Evolutionary conservation across 495 filamentous ascomycete genomes (phyloP).

Genomic region (Chaetomium tenue): DNA sequence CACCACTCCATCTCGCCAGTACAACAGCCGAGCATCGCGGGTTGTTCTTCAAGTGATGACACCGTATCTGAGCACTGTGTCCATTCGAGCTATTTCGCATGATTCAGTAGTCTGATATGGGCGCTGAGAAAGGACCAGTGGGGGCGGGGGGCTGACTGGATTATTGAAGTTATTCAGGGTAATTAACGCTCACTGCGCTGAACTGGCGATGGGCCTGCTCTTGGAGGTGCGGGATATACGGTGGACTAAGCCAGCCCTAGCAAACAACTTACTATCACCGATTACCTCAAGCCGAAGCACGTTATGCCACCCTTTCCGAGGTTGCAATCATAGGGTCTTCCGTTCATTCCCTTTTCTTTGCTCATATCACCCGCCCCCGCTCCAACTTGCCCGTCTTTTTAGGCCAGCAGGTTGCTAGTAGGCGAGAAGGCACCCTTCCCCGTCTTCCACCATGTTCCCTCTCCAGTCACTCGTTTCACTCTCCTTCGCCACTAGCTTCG

Average conservation of each 20-base stretch:
- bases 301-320: not conserved
- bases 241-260: not conserved
- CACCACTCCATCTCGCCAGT: not conserved
- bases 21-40: not conserved
- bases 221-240: not conserved
- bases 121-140: constrained; percentile 6
- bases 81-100: not conserved
- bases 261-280: not conserved
- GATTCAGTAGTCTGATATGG: not conserved
- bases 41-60: not conserved
- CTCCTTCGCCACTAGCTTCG: not conserved
- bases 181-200: too few relatives aligned
- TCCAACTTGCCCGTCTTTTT: not conserved
- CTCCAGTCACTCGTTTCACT: not conserved
- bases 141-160: not conserved
- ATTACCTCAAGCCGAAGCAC: not conserved
- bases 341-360: not conserved
- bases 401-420: not conserved
- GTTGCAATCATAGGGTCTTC: not conserved
- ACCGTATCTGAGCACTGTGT: not conserved
- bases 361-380: not conserved
- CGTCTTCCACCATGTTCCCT: not conserved
- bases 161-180: not conserved
- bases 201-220: too few relatives aligned
- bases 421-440: not conserved